Conservation (phyloP, 371 early-diverging fungal genomes). For the Coemansia sp. region DNA sequence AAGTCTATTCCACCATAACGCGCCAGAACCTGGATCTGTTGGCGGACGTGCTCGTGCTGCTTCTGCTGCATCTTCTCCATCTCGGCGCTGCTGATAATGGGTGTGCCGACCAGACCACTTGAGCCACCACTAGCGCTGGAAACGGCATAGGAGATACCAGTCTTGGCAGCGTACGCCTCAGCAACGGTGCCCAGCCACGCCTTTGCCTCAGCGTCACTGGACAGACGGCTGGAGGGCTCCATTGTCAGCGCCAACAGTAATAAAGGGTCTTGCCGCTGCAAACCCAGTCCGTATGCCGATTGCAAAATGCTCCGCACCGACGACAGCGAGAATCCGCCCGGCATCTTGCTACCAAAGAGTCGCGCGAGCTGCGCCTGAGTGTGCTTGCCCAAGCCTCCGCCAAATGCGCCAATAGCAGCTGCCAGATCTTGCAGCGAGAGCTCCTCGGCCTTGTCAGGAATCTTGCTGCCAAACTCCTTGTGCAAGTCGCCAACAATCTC, state of each 20-base stretch:
- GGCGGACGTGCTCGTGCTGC: constrained; percentile 72
- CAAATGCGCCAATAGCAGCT: constrained; percentile 63
- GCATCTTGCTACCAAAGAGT: constrained; percentile 86
- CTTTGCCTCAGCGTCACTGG: constrained; percentile 77
- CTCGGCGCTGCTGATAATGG: constrained; percentile 85
- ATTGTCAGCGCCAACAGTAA: constrained; percentile 77
- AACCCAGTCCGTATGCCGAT: constrained; percentile 52
- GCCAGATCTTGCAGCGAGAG: constrained; percentile 80
- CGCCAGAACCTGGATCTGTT: constrained; percentile 84
- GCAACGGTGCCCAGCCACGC: constrained; percentile 80
- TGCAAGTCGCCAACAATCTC: constrained; percentile 94
- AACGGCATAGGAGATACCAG: constrained; percentile 63
- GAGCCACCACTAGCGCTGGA: constrained; percentile 63
- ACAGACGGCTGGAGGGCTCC: constrained; percentile 85
- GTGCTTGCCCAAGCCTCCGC: constrained; percentile 83
- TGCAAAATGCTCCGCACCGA: constrained; percentile 75
- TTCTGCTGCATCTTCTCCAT: constrained; percentile 78
- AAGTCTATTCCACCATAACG: constrained; percentile 84
- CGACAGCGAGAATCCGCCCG: constrained; percentile 86
- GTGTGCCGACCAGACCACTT: constrained; percentile 72
- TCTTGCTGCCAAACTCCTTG: constrained; percentile 83
- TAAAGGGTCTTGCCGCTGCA: constrained; percentile 65
- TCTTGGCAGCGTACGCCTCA: constrained; percentile 76
- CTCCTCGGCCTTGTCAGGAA: constrained; percentile 92
- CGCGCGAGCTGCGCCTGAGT: constrained; percentile 74